Conservation (phyloP, 768 basidiomycete genomes). For the Agrocybe chaxingu region DNA sequence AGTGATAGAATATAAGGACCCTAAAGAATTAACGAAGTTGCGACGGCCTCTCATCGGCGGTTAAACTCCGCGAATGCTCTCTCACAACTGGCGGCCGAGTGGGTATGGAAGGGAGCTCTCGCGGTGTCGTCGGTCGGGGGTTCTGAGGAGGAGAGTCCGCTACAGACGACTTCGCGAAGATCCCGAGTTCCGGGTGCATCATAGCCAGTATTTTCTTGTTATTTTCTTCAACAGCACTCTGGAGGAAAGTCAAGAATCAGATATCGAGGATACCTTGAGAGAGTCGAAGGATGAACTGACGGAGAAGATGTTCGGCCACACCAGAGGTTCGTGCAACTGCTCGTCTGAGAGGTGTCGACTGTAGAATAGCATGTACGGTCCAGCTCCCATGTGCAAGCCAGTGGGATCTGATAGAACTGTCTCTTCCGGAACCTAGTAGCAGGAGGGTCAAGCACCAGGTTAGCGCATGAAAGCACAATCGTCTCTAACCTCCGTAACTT, state of each 20-base stretch:
- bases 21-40: no score
- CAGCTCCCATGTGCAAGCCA: slow-evolving; percentile 73
- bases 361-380: slow-evolving; percentile 79
- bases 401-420: slow-evolving; percentile 63
- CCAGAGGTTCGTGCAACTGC: slow-evolving; percentile 28
- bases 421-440: slow-evolving; percentile 63
- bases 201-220: slow-evolving; percentile 32
- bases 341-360: slow-evolving; percentile 38
- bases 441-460: neutral
- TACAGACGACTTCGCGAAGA: slow-evolving; percentile 17
- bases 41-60: neutral
- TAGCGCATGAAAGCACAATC: neutral
- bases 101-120: slow-evolving; percentile 6
- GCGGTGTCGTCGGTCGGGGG: neutral
- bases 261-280: neutral
- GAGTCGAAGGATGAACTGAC: slow-evolving; percentile 18
- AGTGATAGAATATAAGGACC: no score
- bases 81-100: no score
- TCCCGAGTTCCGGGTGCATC: slow-evolving; percentile 29
- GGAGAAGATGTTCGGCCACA: slow-evolving; percentile 35
- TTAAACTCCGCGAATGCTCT: neutral
- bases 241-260: neutral
- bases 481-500: slow-evolving; percentile 55
- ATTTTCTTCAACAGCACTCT: slow-evolving; percentile 32
- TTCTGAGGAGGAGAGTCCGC: slow-evolving; percentile 3